Conservation (phyloP, 2,329 filamentous ascomycete species). For the Westerdykella ornata region DNA sequence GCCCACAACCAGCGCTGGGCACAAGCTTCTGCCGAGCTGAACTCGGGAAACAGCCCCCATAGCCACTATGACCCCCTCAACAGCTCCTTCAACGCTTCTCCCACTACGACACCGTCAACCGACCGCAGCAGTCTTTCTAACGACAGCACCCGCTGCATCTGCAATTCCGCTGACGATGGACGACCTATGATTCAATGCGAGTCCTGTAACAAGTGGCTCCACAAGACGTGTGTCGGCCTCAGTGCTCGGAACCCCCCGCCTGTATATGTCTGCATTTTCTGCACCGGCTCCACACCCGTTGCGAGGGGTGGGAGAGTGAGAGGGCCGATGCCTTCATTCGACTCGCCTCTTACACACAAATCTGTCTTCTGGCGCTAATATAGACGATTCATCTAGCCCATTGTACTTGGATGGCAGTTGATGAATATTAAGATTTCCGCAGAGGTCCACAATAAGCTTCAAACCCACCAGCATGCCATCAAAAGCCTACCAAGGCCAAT, state of each 20-base stretch:
- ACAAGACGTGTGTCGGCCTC: conserved; percentile 53
- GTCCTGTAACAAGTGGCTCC: conserved; percentile 57
- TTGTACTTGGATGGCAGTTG: too few species aligned
- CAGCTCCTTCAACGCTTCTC: conserved; percentile 36
- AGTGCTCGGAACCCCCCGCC: conserved; percentile 42
- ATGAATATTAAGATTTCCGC: too few species aligned
- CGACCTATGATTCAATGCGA: conserved; percentile 57
- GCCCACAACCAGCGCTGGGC: conserved; percentile 44
- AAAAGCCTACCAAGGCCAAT: too few species aligned
- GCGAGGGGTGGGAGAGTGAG: conserved; percentile 29
- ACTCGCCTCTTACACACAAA: conserved; percentile 30
- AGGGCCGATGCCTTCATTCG: conserved; percentile 22
- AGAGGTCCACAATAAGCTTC: too few species aligned
- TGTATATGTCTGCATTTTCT: conserved; percentile 38
- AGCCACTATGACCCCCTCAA: conserved; percentile 32
- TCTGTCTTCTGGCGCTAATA: conserved; percentile 20
- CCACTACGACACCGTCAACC: conserved; percentile 49
- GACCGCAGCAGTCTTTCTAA: conserved; percentile 48
- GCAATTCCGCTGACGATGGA: conserved; percentile 49
- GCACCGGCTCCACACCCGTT: conserved; percentile 33
- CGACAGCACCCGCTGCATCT: conserved; percentile 52
- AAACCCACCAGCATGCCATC: too few species aligned
- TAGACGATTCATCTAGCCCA: too few species aligned
- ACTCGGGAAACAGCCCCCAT: conserved; percentile 16
- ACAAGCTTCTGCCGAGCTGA: conserved; percentile 37